Percentiles rank a stretch among this genome's conserved stretches.
Evolutionary conservation across 2,329 filamentous ascomycete genomes (phyloP).

Genomic region (Gnomoniopsis smithogilvyi): DNA sequence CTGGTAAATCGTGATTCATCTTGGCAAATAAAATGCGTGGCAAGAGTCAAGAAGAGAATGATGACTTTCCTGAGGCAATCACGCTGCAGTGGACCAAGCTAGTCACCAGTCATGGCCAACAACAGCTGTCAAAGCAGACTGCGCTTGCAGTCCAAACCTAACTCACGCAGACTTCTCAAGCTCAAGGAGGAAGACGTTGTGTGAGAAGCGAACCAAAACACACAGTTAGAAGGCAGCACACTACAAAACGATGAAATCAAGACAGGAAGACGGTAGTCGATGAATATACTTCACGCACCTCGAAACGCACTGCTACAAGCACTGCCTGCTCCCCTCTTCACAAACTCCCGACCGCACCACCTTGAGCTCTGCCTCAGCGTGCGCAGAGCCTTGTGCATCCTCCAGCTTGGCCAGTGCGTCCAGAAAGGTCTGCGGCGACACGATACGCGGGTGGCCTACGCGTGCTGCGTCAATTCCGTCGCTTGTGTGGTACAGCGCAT

Average conservation of each 20-base stretch:
- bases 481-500: neutral
- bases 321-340: conserved; percentile 7
- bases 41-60: neutral
- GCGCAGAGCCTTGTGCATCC: neutral
- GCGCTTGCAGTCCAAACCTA: neutral
- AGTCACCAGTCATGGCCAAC: neutral
- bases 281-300: conserved; percentile 6
- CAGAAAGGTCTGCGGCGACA: neutral
- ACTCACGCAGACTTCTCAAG: too few species aligned
- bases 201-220: too few species aligned
- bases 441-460: neutral
- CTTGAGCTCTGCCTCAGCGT: conserved; percentile 7
- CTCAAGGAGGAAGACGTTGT: too few species aligned
- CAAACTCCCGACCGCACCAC: neutral
- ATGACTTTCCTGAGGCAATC: neutral
- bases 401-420: neutral
- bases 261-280: too few species aligned
- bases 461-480: conserved; percentile 5
- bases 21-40: too few species aligned
- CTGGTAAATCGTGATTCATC: too few species aligned
- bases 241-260: too few species aligned
- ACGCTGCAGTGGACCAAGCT: neutral
- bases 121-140: neutral
- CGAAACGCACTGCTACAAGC: neutral
- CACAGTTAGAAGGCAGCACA: too few species aligned